Evolutionary conservation across 2,329 filamentous ascomycete species (phyloP), one percentile per base, ranked within the genome.

Genomic region (Fusarium sarcochroum): DNA sequence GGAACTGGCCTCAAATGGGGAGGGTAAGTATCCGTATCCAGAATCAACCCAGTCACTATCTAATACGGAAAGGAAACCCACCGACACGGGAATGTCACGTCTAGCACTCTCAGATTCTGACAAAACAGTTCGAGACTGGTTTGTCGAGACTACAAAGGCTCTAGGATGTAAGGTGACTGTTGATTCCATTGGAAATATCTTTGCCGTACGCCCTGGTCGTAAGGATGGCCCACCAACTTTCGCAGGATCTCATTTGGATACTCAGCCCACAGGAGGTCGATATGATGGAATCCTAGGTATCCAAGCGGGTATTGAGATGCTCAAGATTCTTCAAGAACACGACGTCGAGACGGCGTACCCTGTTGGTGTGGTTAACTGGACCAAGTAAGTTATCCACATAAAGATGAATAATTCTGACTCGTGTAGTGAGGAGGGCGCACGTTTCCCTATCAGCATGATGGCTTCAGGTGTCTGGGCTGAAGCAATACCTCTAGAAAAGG

Each of bases 261-360:
- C 88, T 0, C 89, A 90, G 67, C 87, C 88, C 3, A 80, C 79
- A 0, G 91, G 90, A 2, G 91, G 90, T 0, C 80, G 91, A 25
- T 93, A 94, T 63, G 91, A 94, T 73, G 93, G 93, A 0, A 93
- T 95, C 32, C 78, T 96, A 0, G 93, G 93, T 9, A 86, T 96
- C 7, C 84, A 87, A 23, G 88, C 92, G 1, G 93, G 89, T 1
- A 82, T 96, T 1, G 93, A 96, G 78, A 89, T 91, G 76, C 80
- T 96, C 15, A 87, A 84, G 61, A 85, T 89, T 0, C 80, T 97
- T 44, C 84, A 89, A 7, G 92, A 94, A 18, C 86, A 90, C 63
- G 82, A 86, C 21, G 82, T 91, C 3, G 85, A 91, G 73, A 94
- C 92, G 0, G 86, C 91, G 44, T 91, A 88, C 38, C 90, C 90